Conservation (phyloP, 305 asterid genomes). For the Euphrasia arctica region DNA sequence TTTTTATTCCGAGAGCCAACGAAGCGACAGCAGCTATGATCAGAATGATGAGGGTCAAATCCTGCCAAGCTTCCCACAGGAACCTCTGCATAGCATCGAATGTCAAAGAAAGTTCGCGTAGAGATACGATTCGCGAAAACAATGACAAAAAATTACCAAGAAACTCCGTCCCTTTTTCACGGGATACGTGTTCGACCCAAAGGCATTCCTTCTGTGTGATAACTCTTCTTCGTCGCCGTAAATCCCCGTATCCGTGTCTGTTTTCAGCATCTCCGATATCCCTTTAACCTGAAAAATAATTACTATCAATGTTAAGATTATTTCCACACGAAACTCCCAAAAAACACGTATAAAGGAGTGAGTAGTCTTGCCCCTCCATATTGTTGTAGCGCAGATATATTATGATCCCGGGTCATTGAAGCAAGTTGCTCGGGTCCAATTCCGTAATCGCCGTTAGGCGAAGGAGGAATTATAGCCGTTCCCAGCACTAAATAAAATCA, state of each 20-base stretch:
- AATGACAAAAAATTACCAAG: conserved; percentile 46
- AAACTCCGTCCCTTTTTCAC: conserved; percentile 79
- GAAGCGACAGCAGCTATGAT: conserved; percentile 83
- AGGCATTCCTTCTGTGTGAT: conserved; percentile 50
- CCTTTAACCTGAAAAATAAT: conserved; percentile 62
- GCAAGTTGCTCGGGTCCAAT: conserved; percentile 73
- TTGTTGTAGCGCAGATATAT: conserved; percentile 64
- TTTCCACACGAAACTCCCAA: conserved; percentile 7
- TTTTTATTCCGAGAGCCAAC: conserved; percentile 81
- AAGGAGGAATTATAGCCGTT: conserved; percentile 54
- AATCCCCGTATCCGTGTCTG: conserved; percentile 47
- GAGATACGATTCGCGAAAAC: conserved; percentile 20
- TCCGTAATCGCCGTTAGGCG: conserved; percentile 58
- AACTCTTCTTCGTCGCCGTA: conserved; percentile 52
- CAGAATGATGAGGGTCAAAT: conserved; percentile 81
- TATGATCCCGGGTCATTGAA: conserved; percentile 72
- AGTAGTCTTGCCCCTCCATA: conserved; percentile 72
- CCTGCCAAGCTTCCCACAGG: conserved; percentile 98
- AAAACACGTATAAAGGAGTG: conserved; percentile 15
- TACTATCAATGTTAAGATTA: conserved; percentile 17
- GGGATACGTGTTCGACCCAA: conserved; percentile 90
- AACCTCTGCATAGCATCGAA: conserved; percentile 51
- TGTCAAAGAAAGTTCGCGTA: conserved; percentile 20
- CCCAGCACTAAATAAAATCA: conserved; percentile 61
- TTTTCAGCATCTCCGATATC: conserved; percentile 52